Evolutionary conservation across 202 grass and related monocot species (phyloP), one percentile per base, ranked within the genome.

Genomic region (Setaria viridis): DNA sequence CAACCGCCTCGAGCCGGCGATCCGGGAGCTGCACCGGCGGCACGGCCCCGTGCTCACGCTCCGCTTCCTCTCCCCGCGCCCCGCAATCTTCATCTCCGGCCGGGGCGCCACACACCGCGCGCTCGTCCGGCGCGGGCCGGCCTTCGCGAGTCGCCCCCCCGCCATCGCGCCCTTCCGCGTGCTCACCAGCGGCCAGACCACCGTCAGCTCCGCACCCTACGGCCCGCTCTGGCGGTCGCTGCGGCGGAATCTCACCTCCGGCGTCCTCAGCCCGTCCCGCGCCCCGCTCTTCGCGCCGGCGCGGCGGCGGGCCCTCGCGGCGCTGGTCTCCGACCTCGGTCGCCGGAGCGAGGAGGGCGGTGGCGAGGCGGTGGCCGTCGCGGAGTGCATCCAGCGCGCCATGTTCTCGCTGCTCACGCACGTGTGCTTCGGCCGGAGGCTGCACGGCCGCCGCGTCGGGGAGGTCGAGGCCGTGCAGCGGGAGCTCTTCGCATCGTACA

Each of bases 201-300:
- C 76, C 57, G 76, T 78, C 41, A 78, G 76, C 76, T 78, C 83
- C 16, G 73, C 74, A 17, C 8, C 79, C 34, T 83, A 90, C 57
- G 74, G 84, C 53, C 32, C 79, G 47, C 21, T 83, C 46, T 90
- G 79, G 80, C 76, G 85, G 2, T 57, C 82, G 10, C 89, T 91
- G 57, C 85, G 85, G 3, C 76, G 79, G 71, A 87, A 84, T 68
- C 75, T 91, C 80, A 76, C 53, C 9, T 14, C 83, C 47, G 88
- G 70, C 48, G 14, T 57, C 42, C 69, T 90, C 78, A 41, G 47
- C 43, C 63, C 75, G 13, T 63, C 76, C 13, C 85, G 69, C n/a
- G 7, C 62, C 42, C 16, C 11, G 3, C 11, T 59, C 32, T 80
- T 87, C 69, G 80, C 62, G 20, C 77, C 51, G 12, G 72, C 72